Percentiles rank a stretch among this genome's conserved stretches.
Evolutionary conservation across 202 grass and related monocot species (phyloP).

Genomic region (Setaria italica): DNA sequence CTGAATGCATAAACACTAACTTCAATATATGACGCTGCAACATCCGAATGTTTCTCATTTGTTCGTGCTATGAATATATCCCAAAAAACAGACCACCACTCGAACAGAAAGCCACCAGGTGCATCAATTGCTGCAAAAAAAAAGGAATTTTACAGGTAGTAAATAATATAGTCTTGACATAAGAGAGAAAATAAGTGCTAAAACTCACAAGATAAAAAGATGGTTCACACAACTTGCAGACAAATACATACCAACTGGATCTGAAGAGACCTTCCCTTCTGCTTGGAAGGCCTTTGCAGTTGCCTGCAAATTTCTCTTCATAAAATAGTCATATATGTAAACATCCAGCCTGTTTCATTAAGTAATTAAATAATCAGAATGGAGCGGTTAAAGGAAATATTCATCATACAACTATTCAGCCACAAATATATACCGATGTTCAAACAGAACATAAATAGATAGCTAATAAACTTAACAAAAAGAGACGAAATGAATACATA

Average conservation of each 20-base stretch:
- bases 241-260: constrained; percentile 84
- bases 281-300: constrained; percentile 98
- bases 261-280: constrained; percentile 92
- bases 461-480: constrained; percentile 1
- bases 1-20: constrained; percentile 47
- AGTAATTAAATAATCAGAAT: constrained; percentile 22
- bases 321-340: constrained; percentile 97
- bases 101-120: constrained; percentile 95
- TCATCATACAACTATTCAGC: constrained; percentile 14
- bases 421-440: neutral
- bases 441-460: constrained; percentile 28
- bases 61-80: constrained; percentile 99
- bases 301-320: constrained; percentile 98
- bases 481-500: neutral
- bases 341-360: constrained; percentile 89
- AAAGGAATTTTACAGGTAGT: neutral
- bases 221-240: constrained; percentile 27
- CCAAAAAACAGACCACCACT: constrained; percentile 99
- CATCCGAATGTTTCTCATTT: constrained; percentile 96
- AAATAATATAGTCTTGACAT: constrained; percentile 25
- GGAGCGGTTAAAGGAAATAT: neutral
- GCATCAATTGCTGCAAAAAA: constrained; percentile 84
- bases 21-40: constrained; percentile 94
- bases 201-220: constrained; percentile 29
- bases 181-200: neutral